Percentiles rank a stretch among this genome's conserved stretches.
phyloP scores from a whole-genome alignment of 2,329 filamentous ascomycete genomes.

The Escovopsis sp. region DNA sequence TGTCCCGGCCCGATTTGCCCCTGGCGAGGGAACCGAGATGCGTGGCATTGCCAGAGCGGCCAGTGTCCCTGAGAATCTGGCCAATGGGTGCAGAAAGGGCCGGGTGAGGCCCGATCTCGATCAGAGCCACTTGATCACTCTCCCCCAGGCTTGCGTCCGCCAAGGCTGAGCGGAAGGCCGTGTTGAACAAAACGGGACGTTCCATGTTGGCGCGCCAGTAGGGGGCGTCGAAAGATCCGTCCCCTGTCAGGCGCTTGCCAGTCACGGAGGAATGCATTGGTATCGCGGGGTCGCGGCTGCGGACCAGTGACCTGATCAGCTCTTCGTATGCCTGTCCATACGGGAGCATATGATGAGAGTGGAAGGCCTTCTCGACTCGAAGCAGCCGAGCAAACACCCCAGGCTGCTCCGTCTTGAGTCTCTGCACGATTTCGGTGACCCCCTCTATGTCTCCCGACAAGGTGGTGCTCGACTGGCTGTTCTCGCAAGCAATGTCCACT shows the following conservation, averaged over 20 bases:
- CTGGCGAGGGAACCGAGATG: slow-evolving; percentile 9
- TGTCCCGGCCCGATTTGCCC: slow-evolving; percentile 5
- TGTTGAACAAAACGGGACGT: slow-evolving; percentile 14
- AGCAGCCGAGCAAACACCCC: slow-evolving; percentile 18
- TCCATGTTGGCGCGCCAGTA: slow-evolving; percentile 20
- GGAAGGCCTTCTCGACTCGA: slow-evolving; percentile 27
- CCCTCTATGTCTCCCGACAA: slow-evolving; percentile 17
- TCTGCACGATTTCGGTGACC: slow-evolving; percentile 13
- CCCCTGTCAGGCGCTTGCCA: slow-evolving; percentile 10
- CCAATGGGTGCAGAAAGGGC: slow-evolving; percentile 6
- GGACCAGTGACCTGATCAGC: slow-evolving; percentile 1
- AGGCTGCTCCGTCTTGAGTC: slow-evolving; percentile 14
- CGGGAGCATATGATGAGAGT: slow-evolving; percentile 16
- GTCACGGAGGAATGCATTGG: slow-evolving; percentile 18
- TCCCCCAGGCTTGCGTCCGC: background rate
- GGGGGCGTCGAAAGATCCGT: slow-evolving; percentile 2
- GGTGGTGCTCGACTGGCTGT: slow-evolving; percentile 21
- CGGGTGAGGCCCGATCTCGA: slow-evolving; percentile 12
- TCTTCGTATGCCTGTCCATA: slow-evolving; percentile 2
- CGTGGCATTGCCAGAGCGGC: background rate
- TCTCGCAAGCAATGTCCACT: slow-evolving; percentile 21
- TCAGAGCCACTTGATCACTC: slow-evolving; percentile 2
- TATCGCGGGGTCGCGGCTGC: background rate
- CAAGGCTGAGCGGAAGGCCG: slow-evolving; percentile 5
- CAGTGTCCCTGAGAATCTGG: slow-evolving; percentile 5